Base-by-base conservation (phyloP, 2,329 filamentous ascomycete genomes). In the Colletotrichum shisoi region DNA sequence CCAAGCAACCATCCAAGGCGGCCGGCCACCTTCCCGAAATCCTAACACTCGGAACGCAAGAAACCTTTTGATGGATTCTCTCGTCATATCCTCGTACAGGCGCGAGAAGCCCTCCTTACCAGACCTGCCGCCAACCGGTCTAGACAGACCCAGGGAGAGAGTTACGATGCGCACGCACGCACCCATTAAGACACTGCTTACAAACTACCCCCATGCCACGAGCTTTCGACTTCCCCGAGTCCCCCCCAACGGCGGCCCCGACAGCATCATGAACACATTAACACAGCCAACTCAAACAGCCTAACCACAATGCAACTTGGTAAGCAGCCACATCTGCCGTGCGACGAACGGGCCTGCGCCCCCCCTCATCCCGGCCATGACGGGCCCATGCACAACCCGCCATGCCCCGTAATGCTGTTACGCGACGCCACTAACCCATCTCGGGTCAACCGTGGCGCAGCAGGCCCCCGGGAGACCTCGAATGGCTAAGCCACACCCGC, bases 401-500 rank as follows among this genome's bases (percentile, higher is more conserved):
- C 7, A 31, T 31, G 31, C 31, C 31, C 31, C 31, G 8, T 34
- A 34, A 34, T 34, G 54, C 27, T 42, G 40, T 24, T 13, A 5
- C 1, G 17, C 13, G 8, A 57, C 42, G 42, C 56, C 56, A 48
- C 42, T 37, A 27, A 24, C 37, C 34, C 5, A 24, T 21, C n/a
- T 19, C 51, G 7, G 37, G 1, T 24, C 3, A 3, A 11, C 34
- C 6, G 51, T 54, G 34, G 51, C 51, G 51, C 51, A 54, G 51
- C 34, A 24, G 1, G 9, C 49, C 8, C 7, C 2, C 31, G 31
- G 31, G 8, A 34, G 31, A 24, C 15, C 19, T 21, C 52, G 15
- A 31, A 19, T 24, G 17, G 44, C 56, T 58, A 27, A 58, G 56
- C 56, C 56, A 58, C 56, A 58, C 56, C 42, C 9, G 13, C 21